Conservation (phyloP, 371 early-diverging fungal genomes). For the Apophysomyces trapeziformis region DNA sequence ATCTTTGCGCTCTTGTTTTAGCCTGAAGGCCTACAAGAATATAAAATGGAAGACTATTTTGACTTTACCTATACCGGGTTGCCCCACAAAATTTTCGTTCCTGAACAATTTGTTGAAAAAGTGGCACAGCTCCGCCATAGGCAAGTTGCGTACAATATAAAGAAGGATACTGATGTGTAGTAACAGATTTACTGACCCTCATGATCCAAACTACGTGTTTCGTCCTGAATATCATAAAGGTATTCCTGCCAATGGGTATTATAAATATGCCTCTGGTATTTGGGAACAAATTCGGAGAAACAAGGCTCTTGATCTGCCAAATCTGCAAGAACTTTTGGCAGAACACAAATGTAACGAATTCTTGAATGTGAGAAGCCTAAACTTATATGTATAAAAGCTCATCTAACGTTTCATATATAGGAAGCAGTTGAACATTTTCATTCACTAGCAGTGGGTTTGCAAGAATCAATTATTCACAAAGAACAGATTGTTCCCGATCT, state of each 20-base stretch:
- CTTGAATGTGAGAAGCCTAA: conserved; percentile 52
- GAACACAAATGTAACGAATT: conserved; percentile 99
- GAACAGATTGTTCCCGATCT: conserved; percentile 82
- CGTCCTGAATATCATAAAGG: conserved; percentile 85
- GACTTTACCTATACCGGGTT: conserved; percentile 89
- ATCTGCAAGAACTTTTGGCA: conserved; percentile 96
- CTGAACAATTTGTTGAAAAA: conserved; percentile 81
- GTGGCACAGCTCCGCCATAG: conserved; percentile 72
- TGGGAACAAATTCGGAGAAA: conserved; percentile 95
- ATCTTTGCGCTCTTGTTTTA: conserved; percentile 16
- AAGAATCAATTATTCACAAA: conserved; percentile 68
- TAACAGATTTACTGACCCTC: conserved; percentile 71
- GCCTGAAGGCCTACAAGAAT: conserved; percentile 83
- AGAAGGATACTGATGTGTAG: neutral
- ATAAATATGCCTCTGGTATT: conserved; percentile 87
- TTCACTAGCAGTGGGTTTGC: conserved; percentile 62
- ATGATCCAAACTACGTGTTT: conserved; percentile 81
- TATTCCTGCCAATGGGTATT: conserved; percentile 97
- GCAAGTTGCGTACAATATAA: conserved; percentile 27
- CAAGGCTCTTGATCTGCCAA: conserved; percentile 96
- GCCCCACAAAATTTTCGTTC: conserved; percentile 90
- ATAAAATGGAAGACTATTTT: conserved; percentile 87
- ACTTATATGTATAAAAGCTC: neutral
- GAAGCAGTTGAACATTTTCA: conserved; percentile 73
- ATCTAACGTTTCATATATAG: conserved; percentile 23